Evolutionary conservation across 73 alveolate species (phyloP).

Genomic region (Durusdinium trenchii): DNA sequence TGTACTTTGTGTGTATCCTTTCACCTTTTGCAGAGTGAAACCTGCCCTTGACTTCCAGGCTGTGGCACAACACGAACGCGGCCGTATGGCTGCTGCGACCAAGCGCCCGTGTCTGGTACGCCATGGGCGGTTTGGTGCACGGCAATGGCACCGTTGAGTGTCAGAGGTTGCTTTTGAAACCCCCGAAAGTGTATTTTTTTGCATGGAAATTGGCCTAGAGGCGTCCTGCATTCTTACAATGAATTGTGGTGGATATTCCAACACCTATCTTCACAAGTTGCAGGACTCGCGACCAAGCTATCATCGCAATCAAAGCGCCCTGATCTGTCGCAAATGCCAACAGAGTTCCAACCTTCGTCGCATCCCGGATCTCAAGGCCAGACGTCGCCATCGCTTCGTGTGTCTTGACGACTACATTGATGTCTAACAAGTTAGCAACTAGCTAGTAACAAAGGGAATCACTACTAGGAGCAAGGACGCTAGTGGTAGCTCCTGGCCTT

Average conservation of each 20-base stretch:
- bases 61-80: not conserved
- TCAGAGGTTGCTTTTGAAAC: not conserved
- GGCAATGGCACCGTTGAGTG: not conserved
- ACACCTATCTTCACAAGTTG: not conserved
- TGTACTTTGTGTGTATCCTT: too few relatives aligned
- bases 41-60: not conserved
- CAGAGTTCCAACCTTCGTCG: conserved; percentile 85
- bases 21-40: too few relatives aligned
- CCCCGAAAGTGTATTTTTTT: not conserved
- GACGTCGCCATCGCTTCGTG: too few relatives aligned
- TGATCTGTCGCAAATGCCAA: conserved; percentile 64
- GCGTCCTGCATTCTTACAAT: not conserved
- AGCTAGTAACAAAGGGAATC: too few relatives aligned
- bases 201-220: not conserved
- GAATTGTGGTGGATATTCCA: not conserved
- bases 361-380: conserved; percentile 72
- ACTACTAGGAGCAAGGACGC: too few relatives aligned
- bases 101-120: not conserved
- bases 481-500: too few relatives aligned
- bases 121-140: not conserved
- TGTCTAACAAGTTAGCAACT: too few relatives aligned
- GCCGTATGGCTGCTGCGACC: conserved; percentile 45
- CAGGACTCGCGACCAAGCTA: conserved; percentile 57
- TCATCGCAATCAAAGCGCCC: conserved; percentile 95
- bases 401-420: too few relatives aligned